Evolutionary conservation across 129 eudicot species (phyloP).

Genomic region (Chrysanthemum lavandulifolium): DNA sequence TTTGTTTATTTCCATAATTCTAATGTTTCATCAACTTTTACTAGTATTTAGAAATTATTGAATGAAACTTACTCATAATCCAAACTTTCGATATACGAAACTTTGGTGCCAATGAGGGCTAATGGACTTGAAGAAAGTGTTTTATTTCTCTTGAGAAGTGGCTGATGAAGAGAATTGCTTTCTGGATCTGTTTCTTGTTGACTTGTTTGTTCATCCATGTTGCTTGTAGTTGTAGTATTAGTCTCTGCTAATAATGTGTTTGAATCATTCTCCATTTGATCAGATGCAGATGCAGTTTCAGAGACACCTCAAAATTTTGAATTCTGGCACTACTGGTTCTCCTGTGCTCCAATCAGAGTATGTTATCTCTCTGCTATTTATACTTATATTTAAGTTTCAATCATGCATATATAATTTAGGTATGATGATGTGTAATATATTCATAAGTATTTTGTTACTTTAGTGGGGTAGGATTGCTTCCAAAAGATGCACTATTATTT

Average conservation of each 20-base stretch:
- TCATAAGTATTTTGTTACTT: conserved; percentile 25
- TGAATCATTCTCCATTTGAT: conserved; percentile 48
- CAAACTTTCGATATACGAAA: conserved; percentile 86
- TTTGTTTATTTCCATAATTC: neutral
- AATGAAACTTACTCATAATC: conserved; percentile 76
- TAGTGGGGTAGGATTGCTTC: neutral
- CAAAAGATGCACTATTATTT: conserved; percentile 23
- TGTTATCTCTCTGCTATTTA: conserved; percentile 1
- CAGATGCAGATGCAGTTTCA: conserved; percentile 22
- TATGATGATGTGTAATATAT: conserved; percentile 19
- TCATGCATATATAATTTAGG: conserved; percentile 16
- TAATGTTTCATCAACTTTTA: neutral
- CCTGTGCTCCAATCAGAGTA: conserved; percentile 4
- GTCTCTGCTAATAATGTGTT: conserved; percentile 28
- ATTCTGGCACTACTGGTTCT: conserved; percentile 4
- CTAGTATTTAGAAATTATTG: neutral
- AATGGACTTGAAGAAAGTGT: conserved; percentile 83
- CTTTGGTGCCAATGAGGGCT: conserved; percentile 93
- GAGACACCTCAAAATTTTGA: neutral
- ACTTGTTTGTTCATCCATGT: conserved; percentile 35
- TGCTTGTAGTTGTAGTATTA: conserved; percentile 2
- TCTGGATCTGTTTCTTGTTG: conserved; percentile 62
- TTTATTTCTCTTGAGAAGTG: conserved; percentile 65
- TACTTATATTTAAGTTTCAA: neutral
- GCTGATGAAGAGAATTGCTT: conserved; percentile 56